These are phyloP conservation scores for Sporothrix dimorphospora DNA, from an alignment of 2,329 filamentous ascomycete genomes.

Conservation along the genomic window DNA sequence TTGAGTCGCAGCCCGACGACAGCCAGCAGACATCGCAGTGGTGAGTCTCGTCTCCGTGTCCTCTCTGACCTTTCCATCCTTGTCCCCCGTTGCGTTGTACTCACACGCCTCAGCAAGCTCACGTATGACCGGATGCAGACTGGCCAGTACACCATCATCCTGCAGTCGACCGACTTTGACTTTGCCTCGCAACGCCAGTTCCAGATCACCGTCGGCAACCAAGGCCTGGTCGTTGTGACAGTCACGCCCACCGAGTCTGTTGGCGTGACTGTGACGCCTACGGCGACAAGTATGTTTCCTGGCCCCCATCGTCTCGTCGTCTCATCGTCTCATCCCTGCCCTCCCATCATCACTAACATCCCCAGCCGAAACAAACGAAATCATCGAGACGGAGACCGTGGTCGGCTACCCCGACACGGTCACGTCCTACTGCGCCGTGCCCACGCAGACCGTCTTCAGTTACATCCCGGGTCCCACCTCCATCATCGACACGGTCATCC, in stretches of 20 bases:
- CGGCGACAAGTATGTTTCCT: conserved; percentile 27
- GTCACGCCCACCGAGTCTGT: conserved; percentile 35
- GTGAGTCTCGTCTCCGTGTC: background rate
- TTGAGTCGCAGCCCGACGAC: conserved; percentile 30
- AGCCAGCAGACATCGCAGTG: conserved; percentile 29
- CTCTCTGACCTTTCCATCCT: background rate
- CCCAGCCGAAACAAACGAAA: conserved; percentile 8
- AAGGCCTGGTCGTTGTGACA: conserved; percentile 32
- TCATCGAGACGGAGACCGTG: conserved; percentile 25
- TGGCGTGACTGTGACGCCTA: conserved; percentile 33
- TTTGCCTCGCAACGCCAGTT: conserved; percentile 36
- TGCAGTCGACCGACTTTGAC: conserved; percentile 35
- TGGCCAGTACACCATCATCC: conserved; percentile 34
- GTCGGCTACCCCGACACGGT: conserved; percentile 22
- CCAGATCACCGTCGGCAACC: conserved; percentile 32
- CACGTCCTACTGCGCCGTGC: conserved; percentile 31
- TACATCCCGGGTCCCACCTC: conserved; percentile 31
- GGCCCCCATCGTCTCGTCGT: background rate
- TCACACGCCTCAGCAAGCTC: conserved; percentile 12
- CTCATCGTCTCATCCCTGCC: no score
- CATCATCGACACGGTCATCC: conserved; percentile 31
- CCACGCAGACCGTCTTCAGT: conserved; percentile 33
- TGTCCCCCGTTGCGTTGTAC: background rate
- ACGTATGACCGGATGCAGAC: conserved; percentile 26
- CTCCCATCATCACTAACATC: background rate